Conservation (phyloP, 176 grass and related monocot genomes). For the Zoysia pacifica region DNA sequence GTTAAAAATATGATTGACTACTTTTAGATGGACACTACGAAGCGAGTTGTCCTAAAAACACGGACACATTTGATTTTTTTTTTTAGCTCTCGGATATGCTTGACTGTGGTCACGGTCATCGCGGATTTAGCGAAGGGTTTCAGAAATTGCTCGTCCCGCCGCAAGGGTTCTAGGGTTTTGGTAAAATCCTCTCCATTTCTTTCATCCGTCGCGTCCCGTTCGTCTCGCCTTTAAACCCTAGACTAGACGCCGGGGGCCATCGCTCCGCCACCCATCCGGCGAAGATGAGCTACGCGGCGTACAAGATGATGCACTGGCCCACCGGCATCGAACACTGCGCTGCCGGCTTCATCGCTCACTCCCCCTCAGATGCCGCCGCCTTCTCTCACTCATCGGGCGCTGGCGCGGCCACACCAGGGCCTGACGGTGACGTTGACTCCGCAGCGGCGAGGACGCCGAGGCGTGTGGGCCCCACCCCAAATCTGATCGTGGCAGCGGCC, state of each 20-base stretch:
- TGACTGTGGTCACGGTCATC: not conserved
- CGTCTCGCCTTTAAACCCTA: slow-evolving; percentile 22
- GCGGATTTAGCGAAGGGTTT: not conserved
- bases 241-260: not conserved
- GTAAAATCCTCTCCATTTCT: not conserved
- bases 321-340: slow-evolving; percentile 82
- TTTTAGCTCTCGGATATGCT: too few relatives aligned
- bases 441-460: slow-evolving; percentile 7
- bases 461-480: slow-evolving; percentile 50
- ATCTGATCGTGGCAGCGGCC: slow-evolving; percentile 76
- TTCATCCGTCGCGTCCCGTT: not conserved
- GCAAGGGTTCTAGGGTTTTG: slow-evolving; percentile 7
- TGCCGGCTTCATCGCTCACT: slow-evolving; percentile 72
- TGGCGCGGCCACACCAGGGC: not conserved
- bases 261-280: not conserved
- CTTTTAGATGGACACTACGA: too few relatives aligned
- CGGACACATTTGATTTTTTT: too few relatives aligned
- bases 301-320: slow-evolving; percentile 86
- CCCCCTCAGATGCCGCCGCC: slow-evolving; percentile 42
- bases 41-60: too few relatives aligned
- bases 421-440: slow-evolving; percentile 47
- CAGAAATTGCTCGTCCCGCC: not conserved
- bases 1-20: too few relatives aligned
- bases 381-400: not conserved
- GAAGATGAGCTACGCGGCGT: slow-evolving; percentile 87